Base-by-base conservation (phyloP, 2,329 filamentous ascomycete species). In the Cladobotryum mycophilum region DNA sequence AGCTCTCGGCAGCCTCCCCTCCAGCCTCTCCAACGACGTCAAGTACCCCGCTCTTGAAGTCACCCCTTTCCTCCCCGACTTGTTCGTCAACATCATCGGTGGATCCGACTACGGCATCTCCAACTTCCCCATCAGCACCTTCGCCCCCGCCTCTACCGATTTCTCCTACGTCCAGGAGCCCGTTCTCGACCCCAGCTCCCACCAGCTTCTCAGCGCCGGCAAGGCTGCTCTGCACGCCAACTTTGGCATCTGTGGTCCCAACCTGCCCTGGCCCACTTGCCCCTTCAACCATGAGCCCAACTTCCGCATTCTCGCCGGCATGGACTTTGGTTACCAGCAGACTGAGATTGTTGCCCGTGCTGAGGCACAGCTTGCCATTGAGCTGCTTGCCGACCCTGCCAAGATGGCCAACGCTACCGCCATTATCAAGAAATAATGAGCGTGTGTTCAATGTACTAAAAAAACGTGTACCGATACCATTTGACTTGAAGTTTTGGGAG, bases 251-350 rank as follows among this genome's bases (percentile, higher is more conserved):
- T 56, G 53, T 40, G 34, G 25, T 30, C 25, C 25, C 25, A 47
- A 20, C 44, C 20, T 22, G 11, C 33, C 48, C 1, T 37, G 44
- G 12, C 41, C 18, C 14, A 38, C 41, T 8, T 56, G 55, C 12
- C 41, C 53, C 1, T 57, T 57, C 42, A 57, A 57, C 51, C 55
- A 57, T 33, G 54, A 57, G 52, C 55, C 54, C 4, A n/a, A 17
- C 13, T 56, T 56, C 45, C 45, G 43, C 15, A 5, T 9, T 0
- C 8, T 49, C 6, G 45, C 54, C 1, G 53, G 51, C 13, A 53
- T 50, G 12, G 49, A 56, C 20, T 57, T 47, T 46, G 43, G 48
- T 12, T 57, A 56, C 33, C n/a, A 45, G 2, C 55, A 56, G 41
- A 55, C 55, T 3, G 54, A 56, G 38, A 56, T 53, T 40, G 38